Evolutionary conservation across 441 rosid species (phyloP), one percentile per base, ranked within the genome.

Genomic region (Adansonia madagascariensis): DNA sequence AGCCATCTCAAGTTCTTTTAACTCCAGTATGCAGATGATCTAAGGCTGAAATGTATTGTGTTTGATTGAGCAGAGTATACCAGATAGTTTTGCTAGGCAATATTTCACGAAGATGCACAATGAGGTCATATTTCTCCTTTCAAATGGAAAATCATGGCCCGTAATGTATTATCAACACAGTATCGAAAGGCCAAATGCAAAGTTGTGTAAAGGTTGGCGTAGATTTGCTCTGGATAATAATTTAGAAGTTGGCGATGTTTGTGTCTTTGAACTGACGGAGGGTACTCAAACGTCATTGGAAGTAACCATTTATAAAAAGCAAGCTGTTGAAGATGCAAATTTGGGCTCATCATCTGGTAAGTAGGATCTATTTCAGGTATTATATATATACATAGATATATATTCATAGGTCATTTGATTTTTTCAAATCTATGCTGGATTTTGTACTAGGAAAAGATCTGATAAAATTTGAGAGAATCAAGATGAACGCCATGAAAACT

Each of bases 221-320:
- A 22, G 11, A 43, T 66, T 75, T 66, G 72, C 8, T n/a, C 22
- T 4, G 35, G 73, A 75, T 17, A 75, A 66, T 20, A 50, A 39
- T 4, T 52, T 75, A 22, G 71, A 66, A 20, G 73, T 65, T 3
- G 73, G 65, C 17, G 64, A 75, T 52, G 72, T 55, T 53, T 66
- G 78, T 66, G 43, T 44, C 43, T 75, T 75, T 39, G 73, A 75
- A 60, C 41, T 75, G 73, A 75, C 6, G 15, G 17, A 53, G 47
- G 39, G 8, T 39, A 3, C 11, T 22, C n/a, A 46, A 43, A 62
- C 77, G 55, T 43, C 41, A 8, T 27, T 74, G 18, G 60, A 73
- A 17, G 76, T 73, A 43, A 59, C 65, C 76, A 73, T 73, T 85
- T 10, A 75, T 83, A 39, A 82, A 60, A 73, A 73, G 27, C 63